Evolutionary conservation across 257 asterid species (phyloP), one percentile per base, ranked within the genome.

Genomic region (Capsicum rhomboideum): DNA sequence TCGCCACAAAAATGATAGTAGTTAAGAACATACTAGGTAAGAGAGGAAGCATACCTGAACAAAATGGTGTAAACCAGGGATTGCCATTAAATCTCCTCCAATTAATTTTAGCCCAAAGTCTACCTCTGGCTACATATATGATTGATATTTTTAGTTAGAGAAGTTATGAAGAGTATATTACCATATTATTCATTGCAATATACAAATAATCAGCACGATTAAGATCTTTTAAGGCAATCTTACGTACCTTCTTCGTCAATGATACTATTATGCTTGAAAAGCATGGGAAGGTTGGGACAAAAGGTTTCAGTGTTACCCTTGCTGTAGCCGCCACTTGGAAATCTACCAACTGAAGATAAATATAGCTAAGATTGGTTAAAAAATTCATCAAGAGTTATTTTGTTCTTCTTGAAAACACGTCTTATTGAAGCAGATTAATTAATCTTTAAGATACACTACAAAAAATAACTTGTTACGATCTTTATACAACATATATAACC

Each of bases 211-310:
- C 34, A 11, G 55, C 4, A 34, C 26, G n/a, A 59, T 21, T 9
- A 46, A 55, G 49, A 31, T 21, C 68, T 49, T 79, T 55, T 75
- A n/a, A n/a, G n/a, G 78, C 64, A 9, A 16, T 26, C 46, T 17
- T 82, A 52, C 85, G 21, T 87, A 94, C 99, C 93, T 92, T 95
- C 87, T 93, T 93, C 94, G 91, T 90, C 83, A 94, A 85, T 17
- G 99, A 92, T 58, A 91, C 86, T 20, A 91, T 87, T 49, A 91
- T 69, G 89, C 83, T 82, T 21, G 96, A 89, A 80, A 94, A 94
- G 83, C 99, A 95, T 2, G 97, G 98, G 85, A 95, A 92, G 40
- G 98, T 82, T 1, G 98, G 97, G 50, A 94, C 97, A 12, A 93
- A 86, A 37, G 94, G 97, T 56, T 86, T 92, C 85, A 93, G 83